A percentile compares a stretch with the other conserved stretches of the same genome.
Conservation (phyloP, 2,329 filamentous ascomycete genomes). For the Bimuria novae-zelandiae region DNA sequence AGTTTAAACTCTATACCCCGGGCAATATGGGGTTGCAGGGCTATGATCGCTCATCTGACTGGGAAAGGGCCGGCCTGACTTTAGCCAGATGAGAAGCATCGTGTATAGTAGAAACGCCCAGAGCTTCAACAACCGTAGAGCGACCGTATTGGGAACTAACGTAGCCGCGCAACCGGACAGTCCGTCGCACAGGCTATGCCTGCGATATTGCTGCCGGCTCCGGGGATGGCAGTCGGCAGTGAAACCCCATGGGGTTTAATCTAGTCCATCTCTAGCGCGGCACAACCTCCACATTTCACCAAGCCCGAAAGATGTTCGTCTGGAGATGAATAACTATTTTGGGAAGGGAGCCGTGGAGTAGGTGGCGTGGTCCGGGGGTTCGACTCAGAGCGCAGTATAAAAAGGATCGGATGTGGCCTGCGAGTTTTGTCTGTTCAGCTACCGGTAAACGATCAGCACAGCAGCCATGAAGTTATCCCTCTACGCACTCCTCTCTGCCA, state of each 20-base stretch:
- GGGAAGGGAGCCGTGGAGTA: not conserved
- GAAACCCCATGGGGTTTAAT: constrained; percentile 8
- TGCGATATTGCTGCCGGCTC: constrained; percentile 1
- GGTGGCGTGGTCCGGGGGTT: not conserved
- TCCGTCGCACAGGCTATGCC: not conserved
- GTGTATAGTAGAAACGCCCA: not conserved
- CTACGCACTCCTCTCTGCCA: constrained; percentile 33
- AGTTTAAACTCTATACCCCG: not conserved
- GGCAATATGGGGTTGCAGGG: not conserved
- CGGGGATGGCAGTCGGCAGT: constrained; percentile 1
- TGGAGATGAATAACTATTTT: constrained; percentile 1
- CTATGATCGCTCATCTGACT: constrained; percentile 3
- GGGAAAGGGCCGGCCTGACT: not conserved
- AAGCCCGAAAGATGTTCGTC: not conserved
- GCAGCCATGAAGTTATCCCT: constrained; percentile 40
- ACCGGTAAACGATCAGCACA: constrained; percentile 10
- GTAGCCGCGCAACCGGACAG: not conserved
- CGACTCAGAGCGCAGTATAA: not conserved
- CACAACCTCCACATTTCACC: not conserved
- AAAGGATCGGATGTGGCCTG: not conserved
- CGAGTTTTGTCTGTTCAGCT: not conserved
- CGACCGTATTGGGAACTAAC: not conserved
- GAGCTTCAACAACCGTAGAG: constrained; percentile 4
- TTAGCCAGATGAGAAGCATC: constrained; percentile 1
- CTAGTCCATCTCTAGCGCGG: not conserved